Evolutionary conservation across 2,329 filamentous ascomycete genomes (phyloP).

Genomic region (Sphaerulina musiva): DNA sequence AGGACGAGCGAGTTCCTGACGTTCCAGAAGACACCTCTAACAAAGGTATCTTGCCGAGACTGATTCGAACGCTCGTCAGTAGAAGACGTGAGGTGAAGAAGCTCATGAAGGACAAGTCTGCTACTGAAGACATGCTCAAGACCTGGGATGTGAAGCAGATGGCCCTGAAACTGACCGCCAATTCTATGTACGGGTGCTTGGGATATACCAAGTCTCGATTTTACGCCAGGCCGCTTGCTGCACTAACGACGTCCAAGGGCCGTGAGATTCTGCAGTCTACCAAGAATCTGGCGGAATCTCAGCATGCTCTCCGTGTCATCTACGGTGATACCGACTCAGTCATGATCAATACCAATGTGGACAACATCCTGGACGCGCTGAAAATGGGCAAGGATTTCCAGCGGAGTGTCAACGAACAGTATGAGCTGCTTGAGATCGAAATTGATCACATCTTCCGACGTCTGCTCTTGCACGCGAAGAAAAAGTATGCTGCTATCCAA

Average conservation of each 20-base stretch:
- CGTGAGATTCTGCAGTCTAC: slow-evolving; percentile 95
- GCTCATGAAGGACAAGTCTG: slow-evolving; percentile 89
- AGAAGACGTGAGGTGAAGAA: slow-evolving; percentile 88
- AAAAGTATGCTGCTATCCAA: slow-evolving; percentile 98
- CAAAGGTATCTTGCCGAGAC: slow-evolving; percentile 77
- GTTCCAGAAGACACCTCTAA: slow-evolving; percentile 67
- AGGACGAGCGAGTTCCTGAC: slow-evolving; percentile 83
- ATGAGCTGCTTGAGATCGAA: slow-evolving; percentile 89
- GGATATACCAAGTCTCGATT: slow-evolving; percentile 96
- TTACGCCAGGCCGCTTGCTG: slow-evolving; percentile 88
- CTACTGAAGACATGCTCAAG: slow-evolving; percentile 76
- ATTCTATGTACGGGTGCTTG: slow-evolving; percentile 99
- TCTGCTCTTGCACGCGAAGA: slow-evolving; percentile 91
- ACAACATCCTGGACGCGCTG: slow-evolving; percentile 83
- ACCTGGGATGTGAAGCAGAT: slow-evolving; percentile 98
- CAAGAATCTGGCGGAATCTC: slow-evolving; percentile 89
- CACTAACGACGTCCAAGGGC: slow-evolving; percentile 94
- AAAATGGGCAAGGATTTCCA: slow-evolving; percentile 95
- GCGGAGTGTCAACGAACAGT: slow-evolving; percentile 85
- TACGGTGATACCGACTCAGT: slow-evolving; percentile 99
- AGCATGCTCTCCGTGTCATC: slow-evolving; percentile 78
- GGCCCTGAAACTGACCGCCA: slow-evolving; percentile 92
- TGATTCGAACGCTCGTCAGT: slow-evolving; percentile 86
- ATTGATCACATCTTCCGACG: slow-evolving; percentile 96
- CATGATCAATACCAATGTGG: slow-evolving; percentile 99